Base-by-base conservation (phyloP, 768 basidiomycete species). In the Clitopilus hobsonii region DNA sequence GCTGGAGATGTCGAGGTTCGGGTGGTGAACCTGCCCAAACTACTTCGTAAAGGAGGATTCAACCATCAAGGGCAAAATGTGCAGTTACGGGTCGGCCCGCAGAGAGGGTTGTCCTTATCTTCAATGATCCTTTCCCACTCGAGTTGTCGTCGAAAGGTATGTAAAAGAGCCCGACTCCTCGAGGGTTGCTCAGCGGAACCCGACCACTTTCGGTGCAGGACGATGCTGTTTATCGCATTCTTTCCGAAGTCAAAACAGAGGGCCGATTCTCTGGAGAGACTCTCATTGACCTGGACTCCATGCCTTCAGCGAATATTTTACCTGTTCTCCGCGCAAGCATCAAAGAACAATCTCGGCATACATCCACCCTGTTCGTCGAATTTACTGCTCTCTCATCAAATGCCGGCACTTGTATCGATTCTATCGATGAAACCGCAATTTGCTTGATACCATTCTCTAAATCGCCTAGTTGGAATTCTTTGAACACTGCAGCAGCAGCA, bases 1-100 rank as follows among this genome's bases (percentile, higher is more conserved):
- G 54, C 60, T 6, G 81, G 80, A 10, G 45, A 60, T 11, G 58
- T 83, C 13, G 83, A 84, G 60, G 52, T 82, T 45, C 70, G 79
- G 57, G 65, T 80, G 55, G 65, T 72, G 14, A 52, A 62, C 52
- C 73, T 45, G 16, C 10, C n/a, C 16, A 45, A 20, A 20, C n/a
- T 45, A 45, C 22, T 45, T 20, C 16, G 22, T 10, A 45, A 23
- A 20, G 41, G 22, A 10, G 41, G 41, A 16, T 45, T 18, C n/a
- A 16, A 5, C 18, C 22, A 2, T 18, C 41, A n/a, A 73, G 74
- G 67, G 62, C 58, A 5, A 55, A 82, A 41, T 45, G 53, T 41
- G 32, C 32, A n/a, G 13, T 14, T 81, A 28, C 53, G 51, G n/a
- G 45, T 73, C 2, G 71, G 70, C 49, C 59, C 60, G 57, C 59